Percentiles rank a stretch among this genome's conserved stretches.
Evolutionary conservation across 768 basidiomycete genomes (phyloP).

Genomic region (Tephrocybe sp.): DNA sequence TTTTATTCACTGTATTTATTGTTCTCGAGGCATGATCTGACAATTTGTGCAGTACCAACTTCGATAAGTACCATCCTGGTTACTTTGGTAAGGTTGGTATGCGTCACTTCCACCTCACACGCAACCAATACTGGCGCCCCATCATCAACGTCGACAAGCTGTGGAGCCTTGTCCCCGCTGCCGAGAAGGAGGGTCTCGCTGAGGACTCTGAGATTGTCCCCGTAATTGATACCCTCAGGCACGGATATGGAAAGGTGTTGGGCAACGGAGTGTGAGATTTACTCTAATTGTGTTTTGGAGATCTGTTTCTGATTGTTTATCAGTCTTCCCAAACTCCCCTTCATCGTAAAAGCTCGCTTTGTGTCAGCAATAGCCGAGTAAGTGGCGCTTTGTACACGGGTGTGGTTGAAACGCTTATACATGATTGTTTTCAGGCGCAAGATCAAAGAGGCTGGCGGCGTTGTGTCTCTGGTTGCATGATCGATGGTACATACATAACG

Average conservation of each 20-base stretch:
- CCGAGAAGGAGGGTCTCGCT: conserved; percentile 75
- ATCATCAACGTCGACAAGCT: conserved; percentile 99
- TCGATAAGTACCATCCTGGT: conserved; percentile 99
- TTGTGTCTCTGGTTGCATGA: conserved; percentile 90
- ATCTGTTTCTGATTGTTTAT: not conserved
- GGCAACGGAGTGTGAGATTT: conserved; percentile 84
- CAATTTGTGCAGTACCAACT: conserved; percentile 68
- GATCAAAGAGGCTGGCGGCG: conserved; percentile 93
- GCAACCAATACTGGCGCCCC: conserved; percentile 88
- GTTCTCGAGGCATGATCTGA: not conserved
- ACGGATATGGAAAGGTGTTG: conserved; percentile 91
- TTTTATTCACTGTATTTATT: conserved; percentile 13
- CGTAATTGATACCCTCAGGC: conserved; percentile 83
- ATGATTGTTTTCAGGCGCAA: conserved; percentile 45
- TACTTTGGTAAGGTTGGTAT: conserved; percentile 99
- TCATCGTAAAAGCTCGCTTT: conserved; percentile 98
- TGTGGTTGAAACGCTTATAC: not conserved
- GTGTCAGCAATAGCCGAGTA: conserved; percentile 86
- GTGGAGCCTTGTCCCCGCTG: conserved; percentile 85
- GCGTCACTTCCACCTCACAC: conserved; percentile 95
- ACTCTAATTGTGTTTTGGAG: not conserved
- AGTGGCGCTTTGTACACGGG: conserved; percentile 21
- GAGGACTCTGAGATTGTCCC: conserved; percentile 83
- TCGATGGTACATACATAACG: conserved; percentile 19
- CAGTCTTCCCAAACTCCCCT: conserved; percentile 85